These are phyloP conservation scores for Fusarium sp. DNA, from an alignment of 2,329 filamentous ascomycete species.

Conservation along the genomic window DNA sequence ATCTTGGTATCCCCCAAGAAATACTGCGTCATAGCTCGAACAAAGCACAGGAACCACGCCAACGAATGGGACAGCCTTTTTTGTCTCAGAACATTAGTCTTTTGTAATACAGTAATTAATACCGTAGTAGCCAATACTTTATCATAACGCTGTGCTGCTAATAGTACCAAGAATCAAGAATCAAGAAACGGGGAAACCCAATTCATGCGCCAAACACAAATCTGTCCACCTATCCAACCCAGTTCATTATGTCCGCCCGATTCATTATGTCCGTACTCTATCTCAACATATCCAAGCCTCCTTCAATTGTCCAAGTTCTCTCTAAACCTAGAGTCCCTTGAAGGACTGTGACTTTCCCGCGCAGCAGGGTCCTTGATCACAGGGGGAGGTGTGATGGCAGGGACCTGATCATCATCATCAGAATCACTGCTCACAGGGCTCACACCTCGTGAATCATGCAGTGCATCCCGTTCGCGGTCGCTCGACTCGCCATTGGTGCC, in stretches of 20 bases:
- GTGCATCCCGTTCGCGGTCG: conserved; percentile 24
- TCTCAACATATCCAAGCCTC: neutral
- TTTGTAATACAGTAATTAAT: neutral
- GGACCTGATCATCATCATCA: conserved; percentile 25
- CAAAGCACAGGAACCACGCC: neutral
- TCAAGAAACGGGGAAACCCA: neutral
- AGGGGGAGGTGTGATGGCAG: conserved; percentile 53
- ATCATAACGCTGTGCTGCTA: conserved; percentile 2
- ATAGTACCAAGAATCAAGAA: neutral
- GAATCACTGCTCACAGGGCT: conserved; percentile 54
- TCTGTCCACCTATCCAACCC: neutral
- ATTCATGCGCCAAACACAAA: neutral
- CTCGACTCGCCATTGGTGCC: conserved; percentile 39
- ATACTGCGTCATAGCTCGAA: conserved; percentile 12
- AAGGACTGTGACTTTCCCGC: conserved; percentile 62
- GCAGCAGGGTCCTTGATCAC: conserved; percentile 49
- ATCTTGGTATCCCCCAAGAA: neutral
- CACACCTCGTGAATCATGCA: conserved; percentile 50
- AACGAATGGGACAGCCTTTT: neutral
- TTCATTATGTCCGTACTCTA: neutral
- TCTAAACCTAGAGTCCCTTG: conserved; percentile 67
- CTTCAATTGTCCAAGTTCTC: conserved; percentile 58
- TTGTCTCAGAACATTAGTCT: neutral
- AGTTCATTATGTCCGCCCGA: neutral
- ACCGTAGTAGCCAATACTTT: neutral